Evolutionary conservation across 148 eudicot species (phyloP).

Genomic region (Rhododendron kiyosumense): DNA sequence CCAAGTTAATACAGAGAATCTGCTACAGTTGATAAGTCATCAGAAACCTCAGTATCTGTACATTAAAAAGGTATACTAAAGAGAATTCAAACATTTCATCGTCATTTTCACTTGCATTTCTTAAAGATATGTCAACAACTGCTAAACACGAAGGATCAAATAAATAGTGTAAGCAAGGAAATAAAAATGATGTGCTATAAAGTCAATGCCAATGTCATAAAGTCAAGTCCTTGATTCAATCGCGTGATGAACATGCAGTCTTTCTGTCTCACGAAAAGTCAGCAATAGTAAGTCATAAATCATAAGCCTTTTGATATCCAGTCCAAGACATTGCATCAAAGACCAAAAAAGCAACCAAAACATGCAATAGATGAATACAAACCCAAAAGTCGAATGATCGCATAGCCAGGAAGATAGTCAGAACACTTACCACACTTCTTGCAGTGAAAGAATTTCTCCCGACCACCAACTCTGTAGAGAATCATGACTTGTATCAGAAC

Average conservation of each 20-base stretch:
- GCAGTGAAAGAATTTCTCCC: slow-evolving; percentile 85
- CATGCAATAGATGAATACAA: background rate
- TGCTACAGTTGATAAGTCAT: background rate
- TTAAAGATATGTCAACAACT: background rate
- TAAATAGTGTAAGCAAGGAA: background rate
- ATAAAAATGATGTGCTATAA: background rate
- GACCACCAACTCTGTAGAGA: slow-evolving; percentile 87
- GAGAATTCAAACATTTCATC: background rate
- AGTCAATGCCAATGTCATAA: background rate
- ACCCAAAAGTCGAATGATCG: background rate
- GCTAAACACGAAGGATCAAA: background rate
- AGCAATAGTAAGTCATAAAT: background rate
- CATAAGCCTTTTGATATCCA: background rate
- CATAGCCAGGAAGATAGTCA: slow-evolving; percentile 8
- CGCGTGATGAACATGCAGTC: background rate
- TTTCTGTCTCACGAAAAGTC: background rate
- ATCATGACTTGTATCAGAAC: slow-evolving; percentile 7
- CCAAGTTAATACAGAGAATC: background rate
- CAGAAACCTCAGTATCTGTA: background rate
- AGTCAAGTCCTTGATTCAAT: background rate
- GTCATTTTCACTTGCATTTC: background rate
- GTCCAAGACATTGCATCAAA: background rate
- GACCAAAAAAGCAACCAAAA: background rate
- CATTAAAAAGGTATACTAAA: background rate
- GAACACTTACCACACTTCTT: slow-evolving; percentile 73